These are phyloP conservation scores for Begonia fuchsioides DNA, from an alignment of 306 rosid species.

Conservation along the genomic window DNA sequence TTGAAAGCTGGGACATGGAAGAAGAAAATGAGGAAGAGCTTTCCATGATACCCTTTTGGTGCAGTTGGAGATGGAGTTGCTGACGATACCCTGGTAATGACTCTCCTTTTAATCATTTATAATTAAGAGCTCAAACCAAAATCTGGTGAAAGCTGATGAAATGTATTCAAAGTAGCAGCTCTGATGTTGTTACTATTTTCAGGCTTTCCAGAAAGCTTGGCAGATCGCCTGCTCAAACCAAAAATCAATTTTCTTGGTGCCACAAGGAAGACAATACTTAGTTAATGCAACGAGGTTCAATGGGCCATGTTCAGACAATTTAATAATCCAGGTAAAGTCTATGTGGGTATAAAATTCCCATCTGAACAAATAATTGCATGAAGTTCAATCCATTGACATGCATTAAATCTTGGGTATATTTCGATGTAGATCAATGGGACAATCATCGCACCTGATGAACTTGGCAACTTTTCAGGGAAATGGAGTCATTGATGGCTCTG, in stretches of 20 bases:
- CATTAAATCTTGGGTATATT: background rate
- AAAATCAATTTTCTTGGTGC: constrained; percentile 61
- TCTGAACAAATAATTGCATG: background rate
- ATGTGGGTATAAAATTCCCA: background rate
- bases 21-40: constrained; percentile 35
- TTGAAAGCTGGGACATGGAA: constrained; percentile 34
- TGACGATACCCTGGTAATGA: constrained; percentile 62
- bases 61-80: constrained; percentile 77
- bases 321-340: constrained; percentile 53
- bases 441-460: constrained; percentile 83
- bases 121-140: no score
- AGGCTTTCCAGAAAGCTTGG: constrained; percentile 89
- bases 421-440: constrained; percentile 73
- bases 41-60: constrained; percentile 44
- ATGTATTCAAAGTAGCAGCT: background rate
- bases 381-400: background rate
- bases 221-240: constrained; percentile 51
- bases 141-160: no score
- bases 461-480: constrained; percentile 59
- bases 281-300: constrained; percentile 71
- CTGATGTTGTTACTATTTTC: constrained; percentile 17
- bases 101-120: constrained; percentile 3
- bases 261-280: constrained; percentile 53
- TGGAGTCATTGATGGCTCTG: constrained; percentile 92
- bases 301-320: constrained; percentile 63